Evolutionary conservation across 129 eudicot genomes (phyloP), one percentile per base, ranked within the genome.

Genomic region (Chrysanthemum lavandulifolium): DNA sequence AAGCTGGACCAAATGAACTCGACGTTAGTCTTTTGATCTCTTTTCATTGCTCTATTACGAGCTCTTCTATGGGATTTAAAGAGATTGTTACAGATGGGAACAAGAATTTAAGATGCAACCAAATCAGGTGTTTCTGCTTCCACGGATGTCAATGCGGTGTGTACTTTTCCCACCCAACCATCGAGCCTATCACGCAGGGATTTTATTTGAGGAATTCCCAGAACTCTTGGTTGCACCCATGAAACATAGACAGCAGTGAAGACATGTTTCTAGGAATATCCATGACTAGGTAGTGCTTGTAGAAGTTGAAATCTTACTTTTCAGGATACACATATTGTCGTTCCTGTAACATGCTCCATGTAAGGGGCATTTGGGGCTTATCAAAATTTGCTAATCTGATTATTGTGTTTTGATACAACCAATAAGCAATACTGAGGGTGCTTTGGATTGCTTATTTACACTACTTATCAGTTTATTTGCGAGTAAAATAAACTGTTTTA

Each of bases 121-220:
- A 92, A 73, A 84, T 92, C 98, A 7, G 96, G 98, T 78, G 96
- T 89, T 72, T 92, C 98, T 13, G 98, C 95, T 69, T 92, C 98
- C 5, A 92, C 98, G 1, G 98, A 92, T 68, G 87, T 69, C 89
- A 92, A 79, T 51, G 98, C 96, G 14, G 96, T 87, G 88, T 86
- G 90, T 25, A 92, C 98, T 67, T 92, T 92, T 19, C 79, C 96
- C 69, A 92, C 85, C 98, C 98, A 92, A 61, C 62, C 79, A 77
- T 89, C 98, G 72, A 92, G 80, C 70, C 95, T 82, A 69, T 89
- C 96, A 68, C 98, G 88, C 82, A 92, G 71, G 5, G 98, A 82
- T 64, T 85, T 89, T 73, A 92, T 85, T 78, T 92, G 98, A 16
- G 86, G 57, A 55, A 92, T 85, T 9, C 96, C 98, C 83, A 92